A percentile compares a stretch with the other conserved stretches of the same genome.
Conservation (phyloP, 2,329 filamentous ascomycete species). For the Zymoseptoria tritici region DNA sequence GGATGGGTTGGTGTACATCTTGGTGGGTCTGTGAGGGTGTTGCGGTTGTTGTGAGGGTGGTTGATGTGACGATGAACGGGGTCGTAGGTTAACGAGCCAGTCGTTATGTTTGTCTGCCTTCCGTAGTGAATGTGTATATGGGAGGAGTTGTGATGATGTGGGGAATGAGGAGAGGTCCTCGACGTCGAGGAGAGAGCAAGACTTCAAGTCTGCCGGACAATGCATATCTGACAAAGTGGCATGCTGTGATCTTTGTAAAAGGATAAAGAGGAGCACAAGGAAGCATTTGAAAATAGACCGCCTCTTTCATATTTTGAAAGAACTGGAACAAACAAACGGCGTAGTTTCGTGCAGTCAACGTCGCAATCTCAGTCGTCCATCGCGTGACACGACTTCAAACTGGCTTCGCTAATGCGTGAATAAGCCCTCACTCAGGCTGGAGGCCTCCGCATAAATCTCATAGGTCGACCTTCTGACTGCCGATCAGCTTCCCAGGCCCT, state of each 20-base stretch:
- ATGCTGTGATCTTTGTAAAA: neutral
- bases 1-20: neutral
- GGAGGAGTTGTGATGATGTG: neutral
- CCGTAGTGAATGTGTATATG: neutral
- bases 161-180: neutral
- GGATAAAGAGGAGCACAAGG: neutral
- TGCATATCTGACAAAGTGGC: neutral
- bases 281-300: neutral
- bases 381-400: neutral
- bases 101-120: neutral
- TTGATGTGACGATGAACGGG: too few relatives aligned
- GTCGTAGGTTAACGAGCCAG: too few relatives aligned
- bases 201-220: neutral
- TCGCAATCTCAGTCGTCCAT: neutral
- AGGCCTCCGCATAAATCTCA: neutral
- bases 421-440: neutral
- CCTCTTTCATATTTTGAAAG: neutral
- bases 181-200: neutral
- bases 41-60: neutral
- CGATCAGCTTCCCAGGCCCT: conserved; percentile 19
- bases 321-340: neutral
- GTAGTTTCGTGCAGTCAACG: neutral
- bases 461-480: conserved; percentile 21
- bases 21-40: neutral
- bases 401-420: neutral